phyloP scores from a whole-genome alignment of 148 eudicot genomes.

The Chenopodium album region DNA sequence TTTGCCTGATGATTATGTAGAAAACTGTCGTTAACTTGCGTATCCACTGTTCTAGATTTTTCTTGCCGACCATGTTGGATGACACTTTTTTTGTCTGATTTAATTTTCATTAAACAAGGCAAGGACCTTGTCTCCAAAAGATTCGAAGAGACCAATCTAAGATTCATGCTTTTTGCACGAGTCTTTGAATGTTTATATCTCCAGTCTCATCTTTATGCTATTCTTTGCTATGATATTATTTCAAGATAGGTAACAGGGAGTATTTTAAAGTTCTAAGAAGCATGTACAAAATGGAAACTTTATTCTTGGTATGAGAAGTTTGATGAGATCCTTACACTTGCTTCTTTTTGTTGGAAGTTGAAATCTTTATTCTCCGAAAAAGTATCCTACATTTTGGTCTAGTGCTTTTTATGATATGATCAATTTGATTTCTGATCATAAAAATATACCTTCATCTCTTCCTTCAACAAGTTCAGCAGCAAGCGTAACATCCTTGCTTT shows the following conservation, averaged over 20 bases:
- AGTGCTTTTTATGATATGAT: neutral
- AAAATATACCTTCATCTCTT: neutral
- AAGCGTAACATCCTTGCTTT: neutral
- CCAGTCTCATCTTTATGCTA: too few relatives aligned
- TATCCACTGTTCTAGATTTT: neutral
- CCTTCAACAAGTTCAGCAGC: neutral
- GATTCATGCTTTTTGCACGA: neutral
- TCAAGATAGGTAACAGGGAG: too few relatives aligned
- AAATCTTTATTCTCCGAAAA: neutral
- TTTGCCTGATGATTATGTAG: neutral
- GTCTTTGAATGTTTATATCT: too few relatives aligned
- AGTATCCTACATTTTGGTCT: neutral
- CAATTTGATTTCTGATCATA: neutral
- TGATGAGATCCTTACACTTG: too few relatives aligned
- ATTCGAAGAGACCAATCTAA: neutral
- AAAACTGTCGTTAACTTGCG: neutral
- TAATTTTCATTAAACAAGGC: neutral
- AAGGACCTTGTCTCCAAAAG: neutral
- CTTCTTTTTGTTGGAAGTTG: too few relatives aligned
- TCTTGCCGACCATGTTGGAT: neutral
- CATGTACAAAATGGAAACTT: too few relatives aligned
- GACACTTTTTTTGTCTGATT: neutral
- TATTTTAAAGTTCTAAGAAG: too few relatives aligned
- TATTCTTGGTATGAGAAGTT: too few relatives aligned
- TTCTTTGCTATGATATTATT: too few relatives aligned